phyloP scores from a whole-genome alignment of 1,139 yeast species.

The Geotrichum aggregatum region DNA sequence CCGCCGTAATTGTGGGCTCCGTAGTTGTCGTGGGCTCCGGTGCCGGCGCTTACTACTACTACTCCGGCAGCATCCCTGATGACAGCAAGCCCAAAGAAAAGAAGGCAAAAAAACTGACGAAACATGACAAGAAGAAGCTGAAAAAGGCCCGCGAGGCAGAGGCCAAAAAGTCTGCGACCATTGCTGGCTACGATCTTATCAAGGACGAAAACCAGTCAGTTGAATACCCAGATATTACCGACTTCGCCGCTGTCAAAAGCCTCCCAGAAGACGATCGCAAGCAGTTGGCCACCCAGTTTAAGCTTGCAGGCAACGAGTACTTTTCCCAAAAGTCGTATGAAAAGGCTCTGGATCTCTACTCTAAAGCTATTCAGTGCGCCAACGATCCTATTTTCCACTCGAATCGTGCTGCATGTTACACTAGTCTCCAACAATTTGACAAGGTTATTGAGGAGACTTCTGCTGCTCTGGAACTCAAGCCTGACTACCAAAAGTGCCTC shows the following conservation, averaged over 20 bases:
- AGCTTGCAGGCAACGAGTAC: slow-evolving; percentile 82
- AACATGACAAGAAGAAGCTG: slow-evolving; percentile 30
- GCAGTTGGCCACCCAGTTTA: slow-evolving; percentile 69
- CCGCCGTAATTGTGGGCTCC: slow-evolving; percentile 34
- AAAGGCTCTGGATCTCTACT: slow-evolving; percentile 71
- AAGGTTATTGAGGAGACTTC: slow-evolving; percentile 86
- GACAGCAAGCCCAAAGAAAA: slow-evolving; percentile 24
- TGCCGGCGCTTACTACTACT: slow-evolving; percentile 34
- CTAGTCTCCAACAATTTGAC: slow-evolving; percentile 71
- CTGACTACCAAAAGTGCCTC: slow-evolving; percentile 85
- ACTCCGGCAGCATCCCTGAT: slow-evolving; percentile 14
- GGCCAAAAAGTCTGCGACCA: slow-evolving; percentile 4
- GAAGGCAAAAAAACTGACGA: slow-evolving; percentile 31
- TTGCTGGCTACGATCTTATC: slow-evolving; percentile 29
- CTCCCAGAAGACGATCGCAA: slow-evolving; percentile 56
- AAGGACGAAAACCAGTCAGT: slow-evolving; percentile 30
- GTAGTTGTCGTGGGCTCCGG: slow-evolving; percentile 37
- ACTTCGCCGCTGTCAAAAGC: slow-evolving; percentile 43
- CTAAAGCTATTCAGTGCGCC: slow-evolving; percentile 64
- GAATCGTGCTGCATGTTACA: slow-evolving; percentile 92
- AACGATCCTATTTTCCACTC: slow-evolving; percentile 89
- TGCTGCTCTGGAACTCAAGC: slow-evolving; percentile 76
- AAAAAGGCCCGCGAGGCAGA: slow-evolving; percentile 23
- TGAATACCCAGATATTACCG: slow-evolving; percentile 35
- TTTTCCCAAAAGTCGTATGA: slow-evolving; percentile 60